Conservation (phyloP, 441 rosid genomes). For the Bruguiera hainesii region DNA sequence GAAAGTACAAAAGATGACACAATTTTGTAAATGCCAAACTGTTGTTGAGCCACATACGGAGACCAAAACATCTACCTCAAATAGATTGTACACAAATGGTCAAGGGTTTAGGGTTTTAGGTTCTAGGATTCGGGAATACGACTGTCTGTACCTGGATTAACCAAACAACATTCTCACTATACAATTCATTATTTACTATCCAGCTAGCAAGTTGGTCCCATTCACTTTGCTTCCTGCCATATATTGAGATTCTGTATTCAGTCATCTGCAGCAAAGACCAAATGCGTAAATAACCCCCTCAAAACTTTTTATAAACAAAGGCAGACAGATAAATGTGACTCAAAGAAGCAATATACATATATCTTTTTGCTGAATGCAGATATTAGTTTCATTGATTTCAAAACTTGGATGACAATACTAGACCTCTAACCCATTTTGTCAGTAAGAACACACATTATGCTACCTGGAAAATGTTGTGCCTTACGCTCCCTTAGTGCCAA, state of each 20-base stretch:
- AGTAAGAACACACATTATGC: too few relatives aligned
- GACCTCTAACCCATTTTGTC: too few relatives aligned
- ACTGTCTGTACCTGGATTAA: conserved; percentile 73
- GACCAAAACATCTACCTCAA: background rate
- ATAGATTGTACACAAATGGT: background rate
- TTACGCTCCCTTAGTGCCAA: too few relatives aligned
- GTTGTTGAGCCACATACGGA: background rate
- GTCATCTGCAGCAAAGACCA: conserved; percentile 75
- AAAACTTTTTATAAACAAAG: background rate
- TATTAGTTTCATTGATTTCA: too few relatives aligned
- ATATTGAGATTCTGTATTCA: conserved; percentile 94
- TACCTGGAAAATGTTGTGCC: too few relatives aligned
- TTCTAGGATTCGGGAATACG: background rate
- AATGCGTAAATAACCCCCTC: background rate
- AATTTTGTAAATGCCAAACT: background rate
- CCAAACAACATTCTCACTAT: conserved; percentile 98
- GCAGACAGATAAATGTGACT: too few relatives aligned
- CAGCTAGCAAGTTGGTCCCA: conserved; percentile 99
- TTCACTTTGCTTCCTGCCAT: conserved; percentile 98
- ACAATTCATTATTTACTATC: conserved; percentile 97
- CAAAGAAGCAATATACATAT: too few relatives aligned
- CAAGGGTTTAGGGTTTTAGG: background rate
- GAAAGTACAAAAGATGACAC: background rate
- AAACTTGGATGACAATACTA: too few relatives aligned
- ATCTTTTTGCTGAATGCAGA: too few relatives aligned